phyloP scores from a whole-genome alignment of 257 asterid genomes.

The Solanum chiquidenum region DNA sequence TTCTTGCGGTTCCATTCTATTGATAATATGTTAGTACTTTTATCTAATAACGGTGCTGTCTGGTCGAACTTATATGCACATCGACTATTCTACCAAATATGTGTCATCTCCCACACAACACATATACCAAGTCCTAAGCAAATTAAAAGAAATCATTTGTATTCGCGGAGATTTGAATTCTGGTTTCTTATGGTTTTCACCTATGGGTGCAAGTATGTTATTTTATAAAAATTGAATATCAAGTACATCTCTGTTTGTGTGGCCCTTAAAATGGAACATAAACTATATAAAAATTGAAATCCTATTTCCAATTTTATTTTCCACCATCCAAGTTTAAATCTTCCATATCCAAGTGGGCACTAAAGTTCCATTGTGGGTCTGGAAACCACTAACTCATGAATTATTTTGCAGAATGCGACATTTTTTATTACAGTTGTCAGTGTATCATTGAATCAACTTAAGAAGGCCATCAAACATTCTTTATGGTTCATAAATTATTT shows the following conservation, averaged over 20 bases:
- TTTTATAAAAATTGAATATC: not conserved
- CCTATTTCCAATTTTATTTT: not conserved
- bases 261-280: not conserved
- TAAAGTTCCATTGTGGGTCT: not conserved
- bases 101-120: not conserved
- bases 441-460: not conserved
- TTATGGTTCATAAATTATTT: not conserved
- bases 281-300: not conserved
- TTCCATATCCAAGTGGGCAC: conserved; percentile 7
- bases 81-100: not conserved
- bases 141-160: not conserved
- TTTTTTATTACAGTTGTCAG: not conserved
- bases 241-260: not conserved
- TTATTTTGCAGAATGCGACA: conserved; percentile 14
- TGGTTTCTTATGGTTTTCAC: not conserved
- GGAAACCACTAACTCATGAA: not conserved
- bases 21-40: not conserved
- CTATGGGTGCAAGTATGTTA: not conserved
- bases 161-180: not conserved
- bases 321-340: not conserved
- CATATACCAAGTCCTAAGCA: not conserved
- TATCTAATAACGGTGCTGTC: not conserved
- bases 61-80: not conserved
- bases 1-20: not conserved
- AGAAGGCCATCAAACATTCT: conserved; percentile 4